These are phyloP conservation scores for Gossypium trilobum DNA, from an alignment of 441 rosid genomes.

Conservation along the genomic window DNA sequence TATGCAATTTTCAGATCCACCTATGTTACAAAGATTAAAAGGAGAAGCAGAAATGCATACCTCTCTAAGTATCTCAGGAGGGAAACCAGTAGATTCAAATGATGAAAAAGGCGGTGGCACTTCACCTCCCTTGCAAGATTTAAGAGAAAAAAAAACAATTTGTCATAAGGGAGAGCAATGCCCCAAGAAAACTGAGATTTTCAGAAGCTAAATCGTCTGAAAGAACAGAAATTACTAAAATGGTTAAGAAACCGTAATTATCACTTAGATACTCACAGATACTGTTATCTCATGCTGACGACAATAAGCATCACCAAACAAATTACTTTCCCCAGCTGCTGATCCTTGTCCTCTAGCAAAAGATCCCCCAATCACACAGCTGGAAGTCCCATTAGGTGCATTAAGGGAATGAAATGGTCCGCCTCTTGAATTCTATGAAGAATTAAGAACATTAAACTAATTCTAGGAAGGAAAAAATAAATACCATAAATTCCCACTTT, in stretches of 20 bases:
- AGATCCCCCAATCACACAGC: conserved; percentile 33
- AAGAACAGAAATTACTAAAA: neutral
- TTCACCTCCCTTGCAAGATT: conserved; percentile 52
- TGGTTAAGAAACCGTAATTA: neutral
- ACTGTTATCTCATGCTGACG: conserved; percentile 79
- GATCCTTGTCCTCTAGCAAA: conserved; percentile 41
- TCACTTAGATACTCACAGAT: conserved; percentile 32
- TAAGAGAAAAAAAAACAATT: neutral
- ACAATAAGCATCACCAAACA: conserved; percentile 65
- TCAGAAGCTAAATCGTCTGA: neutral
- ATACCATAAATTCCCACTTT: neutral
- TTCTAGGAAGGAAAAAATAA: conserved; percentile 12
- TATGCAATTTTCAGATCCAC: conserved; percentile 11
- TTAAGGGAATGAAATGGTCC: conserved; percentile 36
- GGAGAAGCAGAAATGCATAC: conserved; percentile 20
- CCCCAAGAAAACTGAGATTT: conserved; percentile 30
- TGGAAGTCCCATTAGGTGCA: conserved; percentile 37
- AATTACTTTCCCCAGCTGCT: conserved; percentile 32
- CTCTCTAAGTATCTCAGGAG: conserved; percentile 76
- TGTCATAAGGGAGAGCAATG: neutral
- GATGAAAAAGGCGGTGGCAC: conserved; percentile 63
- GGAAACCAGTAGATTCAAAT: conserved; percentile 24
- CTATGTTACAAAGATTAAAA: conserved; percentile 7
- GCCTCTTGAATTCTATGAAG: conserved; percentile 33
- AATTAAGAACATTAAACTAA: conserved; percentile 33